Evolutionary conservation across 2,329 filamentous ascomycete genomes (phyloP), one percentile per base, ranked within the genome.

Genomic region (Cyphellophora europaea): DNA sequence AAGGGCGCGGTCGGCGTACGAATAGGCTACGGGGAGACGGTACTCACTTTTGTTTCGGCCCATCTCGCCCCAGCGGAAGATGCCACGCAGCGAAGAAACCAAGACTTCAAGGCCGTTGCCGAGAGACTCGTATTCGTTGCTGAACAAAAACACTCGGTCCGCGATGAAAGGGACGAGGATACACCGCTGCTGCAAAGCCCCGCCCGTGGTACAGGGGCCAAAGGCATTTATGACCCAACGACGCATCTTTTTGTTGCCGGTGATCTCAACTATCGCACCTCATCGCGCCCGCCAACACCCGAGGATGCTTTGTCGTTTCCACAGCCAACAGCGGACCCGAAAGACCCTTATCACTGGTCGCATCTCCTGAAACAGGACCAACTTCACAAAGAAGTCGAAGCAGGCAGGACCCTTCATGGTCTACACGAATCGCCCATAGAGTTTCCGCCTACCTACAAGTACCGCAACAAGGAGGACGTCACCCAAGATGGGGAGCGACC

Each of bases 381-480:
- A 60, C 71, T 96, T 14, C 78, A 65, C 2, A 68, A 73, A 31
- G 87, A 96, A 58, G 75, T 74, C 34, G 58, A 58, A 4, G 77
- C 77, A 1, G 76, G 78, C 1, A 71, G 77, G 11, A 85, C 83
- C 2, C 63, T 93, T 15, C 87, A 96, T 44, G 79, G 84, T 4
- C 65, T 98, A 19, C 62, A 65, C 6, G 91, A 98, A 61, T 73
- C 78, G 1, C 64, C 71, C 1, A 76, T 96, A 39, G 59, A 58
- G 3, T 98, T 96, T 51, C 82, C 87, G 1, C 91, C 91, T 1
- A 95, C 91, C 0, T 98, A 98, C 67, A 98, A 98, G 59, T 93
- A 91, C 56, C 69, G 71, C 19, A 57, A 71, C 1, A 50, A 60
- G 18, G 42, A 47, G 31, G 38, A 43, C 19, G 51, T 34, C 51